A percentile compares a stretch with the other conserved stretches of the same genome.
Conservation (phyloP, 345 rosid species). For the Aethionema arabicum region DNA sequence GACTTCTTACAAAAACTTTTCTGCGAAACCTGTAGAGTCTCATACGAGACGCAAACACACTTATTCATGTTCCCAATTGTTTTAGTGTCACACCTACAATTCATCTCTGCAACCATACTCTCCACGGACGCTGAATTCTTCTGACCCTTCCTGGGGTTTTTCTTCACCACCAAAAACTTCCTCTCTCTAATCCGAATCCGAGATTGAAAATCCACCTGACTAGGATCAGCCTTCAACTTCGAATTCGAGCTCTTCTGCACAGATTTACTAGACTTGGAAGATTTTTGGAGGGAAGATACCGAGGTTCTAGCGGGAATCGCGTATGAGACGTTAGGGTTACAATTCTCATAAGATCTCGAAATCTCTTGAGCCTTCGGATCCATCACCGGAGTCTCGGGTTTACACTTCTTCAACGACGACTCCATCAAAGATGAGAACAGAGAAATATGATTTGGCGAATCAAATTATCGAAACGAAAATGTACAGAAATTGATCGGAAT, state of each 20-base stretch:
- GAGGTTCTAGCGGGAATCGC: slow-evolving; percentile 41
- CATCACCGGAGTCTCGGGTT: slow-evolving; percentile 45
- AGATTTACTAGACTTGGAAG: slow-evolving; percentile 51
- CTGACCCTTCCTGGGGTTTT: slow-evolving; percentile 49
- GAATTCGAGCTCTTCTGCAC: slow-evolving; percentile 29
- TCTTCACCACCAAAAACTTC: slow-evolving; percentile 73
- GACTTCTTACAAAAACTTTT: slow-evolving; percentile 59
- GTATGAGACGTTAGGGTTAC: slow-evolving; percentile 63
- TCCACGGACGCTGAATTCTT: slow-evolving; percentile 30
- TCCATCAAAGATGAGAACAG: slow-evolving; percentile 46
- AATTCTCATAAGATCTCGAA: slow-evolving; percentile 52
- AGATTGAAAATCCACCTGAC: slow-evolving; percentile 43
- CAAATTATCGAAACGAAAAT: no score
- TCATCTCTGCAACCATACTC: slow-evolving; percentile 12
- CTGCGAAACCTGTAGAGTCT: slow-evolving; percentile 71
- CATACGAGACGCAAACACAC: slow-evolving; percentile 77
- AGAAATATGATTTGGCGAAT: background rate
- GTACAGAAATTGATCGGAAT: slow-evolving; percentile 11
- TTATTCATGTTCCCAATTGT: slow-evolving; percentile 47
- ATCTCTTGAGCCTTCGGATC: slow-evolving; percentile 42
- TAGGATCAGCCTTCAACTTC: slow-evolving; percentile 19
- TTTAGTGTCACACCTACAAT: slow-evolving; percentile 65
- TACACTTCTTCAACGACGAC: slow-evolving; percentile 33
- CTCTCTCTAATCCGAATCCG: slow-evolving; percentile 64
- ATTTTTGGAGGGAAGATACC: slow-evolving; percentile 44